Conservation (phyloP, 2,329 filamentous ascomycete species). For the Cladosporium sp. region DNA sequence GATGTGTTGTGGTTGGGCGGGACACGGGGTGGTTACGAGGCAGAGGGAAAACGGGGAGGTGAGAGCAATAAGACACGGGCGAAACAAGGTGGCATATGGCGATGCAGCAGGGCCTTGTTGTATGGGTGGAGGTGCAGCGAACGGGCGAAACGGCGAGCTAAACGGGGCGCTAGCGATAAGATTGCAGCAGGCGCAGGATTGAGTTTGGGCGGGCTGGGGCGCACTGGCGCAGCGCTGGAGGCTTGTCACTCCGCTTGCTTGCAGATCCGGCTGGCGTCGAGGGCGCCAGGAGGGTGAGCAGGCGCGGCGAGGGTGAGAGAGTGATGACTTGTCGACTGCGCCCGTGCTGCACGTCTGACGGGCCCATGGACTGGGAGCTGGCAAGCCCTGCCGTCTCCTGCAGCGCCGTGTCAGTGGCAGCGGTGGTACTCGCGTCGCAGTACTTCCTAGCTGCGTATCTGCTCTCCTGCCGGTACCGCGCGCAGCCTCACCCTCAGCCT, state of each 20-base stretch:
- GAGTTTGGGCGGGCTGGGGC: conserved; percentile 10
- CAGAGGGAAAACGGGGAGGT: not conserved
- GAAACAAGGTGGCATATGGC: conserved; percentile 11
- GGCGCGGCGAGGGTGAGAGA: not conserved
- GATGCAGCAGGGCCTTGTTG: conserved; percentile 12
- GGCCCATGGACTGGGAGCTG: conserved; percentile 13
- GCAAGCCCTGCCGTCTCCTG: conserved; percentile 13
- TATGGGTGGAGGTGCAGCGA: conserved; percentile 11
- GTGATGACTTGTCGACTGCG: conserved; percentile 20
- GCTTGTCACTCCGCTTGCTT: conserved; percentile 18
- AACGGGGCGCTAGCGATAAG: conserved; percentile 10
- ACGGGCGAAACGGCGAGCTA: conserved; percentile 13
- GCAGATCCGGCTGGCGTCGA: conserved; percentile 18
- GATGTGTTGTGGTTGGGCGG: not conserved
- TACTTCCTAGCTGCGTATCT: not conserved
- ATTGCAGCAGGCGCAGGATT: conserved; percentile 13
- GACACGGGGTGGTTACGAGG: not conserved
- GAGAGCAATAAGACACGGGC: conserved; percentile 12
- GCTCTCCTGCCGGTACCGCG: not conserved
- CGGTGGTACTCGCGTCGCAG: too few species aligned
- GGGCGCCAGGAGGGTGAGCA: not conserved
- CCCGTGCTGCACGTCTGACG: conserved; percentile 24
- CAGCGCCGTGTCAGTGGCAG: not conserved
- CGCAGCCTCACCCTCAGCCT: not conserved
- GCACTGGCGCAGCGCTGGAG: conserved; percentile 18